A percentile compares a stretch with the other conserved stretches of the same genome.
Conservation (phyloP, 202 grass and related monocot genomes). For the Schoenoplectus tabernaemontani region DNA sequence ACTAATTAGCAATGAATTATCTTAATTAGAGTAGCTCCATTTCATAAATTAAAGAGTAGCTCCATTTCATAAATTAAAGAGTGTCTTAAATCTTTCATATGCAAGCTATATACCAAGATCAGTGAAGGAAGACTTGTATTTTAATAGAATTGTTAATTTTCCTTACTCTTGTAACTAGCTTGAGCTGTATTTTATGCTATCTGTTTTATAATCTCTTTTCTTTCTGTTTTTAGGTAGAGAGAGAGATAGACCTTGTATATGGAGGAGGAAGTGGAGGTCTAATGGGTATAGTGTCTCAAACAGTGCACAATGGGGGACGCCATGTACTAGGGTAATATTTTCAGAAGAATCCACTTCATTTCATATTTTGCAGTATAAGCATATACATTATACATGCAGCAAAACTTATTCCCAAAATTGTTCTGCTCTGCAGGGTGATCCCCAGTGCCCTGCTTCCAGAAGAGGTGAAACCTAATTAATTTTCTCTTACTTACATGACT, state of each 20-base stretch:
- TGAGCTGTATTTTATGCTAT: background rate
- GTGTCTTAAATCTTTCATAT: background rate
- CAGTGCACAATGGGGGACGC: slow-evolving; percentile 67
- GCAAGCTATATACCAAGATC: background rate
- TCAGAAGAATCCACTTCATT: slow-evolving; percentile 16
- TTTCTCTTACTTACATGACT: background rate
- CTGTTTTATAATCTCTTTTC: background rate
- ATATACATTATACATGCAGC: background rate
- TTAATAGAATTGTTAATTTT: background rate
- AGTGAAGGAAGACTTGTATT: background rate
- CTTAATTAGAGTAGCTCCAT: background rate
- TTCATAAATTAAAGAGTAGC: no score
- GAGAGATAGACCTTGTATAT: slow-evolving; percentile 68
- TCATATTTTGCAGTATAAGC: background rate
- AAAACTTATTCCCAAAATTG: background rate
- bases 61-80: background rate
- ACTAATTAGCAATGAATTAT: background rate
- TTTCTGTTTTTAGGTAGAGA: slow-evolving; percentile 46
- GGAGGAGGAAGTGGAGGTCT: slow-evolving; percentile 83
- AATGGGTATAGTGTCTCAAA: slow-evolving; percentile 76
- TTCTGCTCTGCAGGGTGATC: slow-evolving; percentile 54
- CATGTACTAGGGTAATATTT: slow-evolving; percentile 68
- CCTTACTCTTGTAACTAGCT: background rate
- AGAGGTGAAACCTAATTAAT: slow-evolving; percentile 34
- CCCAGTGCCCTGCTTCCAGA: slow-evolving; percentile 65